Base-by-base conservation (phyloP, 2,329 filamentous ascomycete genomes). In the Verticillium dahliae region DNA sequence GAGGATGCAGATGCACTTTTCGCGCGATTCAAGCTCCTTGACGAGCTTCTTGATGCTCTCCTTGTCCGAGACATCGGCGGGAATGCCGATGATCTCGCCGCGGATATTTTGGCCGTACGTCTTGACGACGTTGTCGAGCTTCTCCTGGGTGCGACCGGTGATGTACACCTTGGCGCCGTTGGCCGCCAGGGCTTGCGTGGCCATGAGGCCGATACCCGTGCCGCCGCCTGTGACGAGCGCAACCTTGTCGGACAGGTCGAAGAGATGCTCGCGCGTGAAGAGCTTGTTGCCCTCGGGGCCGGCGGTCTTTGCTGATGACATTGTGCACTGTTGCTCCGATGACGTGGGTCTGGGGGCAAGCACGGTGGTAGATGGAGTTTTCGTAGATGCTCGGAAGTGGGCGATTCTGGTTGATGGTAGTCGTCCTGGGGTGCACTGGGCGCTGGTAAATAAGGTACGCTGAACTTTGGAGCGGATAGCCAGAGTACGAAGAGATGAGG, bases 91-190 rank as follows among this genome's bases (percentile, higher is more conserved):
- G 55, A 89, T 87, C 52, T 79, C 79, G 61, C 85, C 85, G 39
- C 78, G 74, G 41, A 76, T 70, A 61, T 77, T 80, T 67, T 83
- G 80, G 35, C 84, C 77, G 65, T 85, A 85, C 58, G 81, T 84
- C 61, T 87, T 73, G 56, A 84, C 84, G 1, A 85, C 82, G 37
- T 76, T 82, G 18, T 87, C 84, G 57, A 88, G 78, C 69, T 88
- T 88, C 68, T 86, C 86, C 33, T 78, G 76, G 54, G 84, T 85
- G 15, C 84, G 85, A 37, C 89, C 87, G 31, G 85, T 86, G 65
- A 91, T 87, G 77, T 90, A 91, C 6, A 91, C 88, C 65, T 83
- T 88, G 62, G 83, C 84, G 63, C 88, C 87, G 72, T 90, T 90
- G 62, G 79, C 75, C 0, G 89, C 84, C 60, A 89, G 86, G 6